A percentile compares a stretch with the other conserved stretches of the same genome.
phyloP scores from a whole-genome alignment of 345 rosid genomes.

The Populus deltoides region DNA sequence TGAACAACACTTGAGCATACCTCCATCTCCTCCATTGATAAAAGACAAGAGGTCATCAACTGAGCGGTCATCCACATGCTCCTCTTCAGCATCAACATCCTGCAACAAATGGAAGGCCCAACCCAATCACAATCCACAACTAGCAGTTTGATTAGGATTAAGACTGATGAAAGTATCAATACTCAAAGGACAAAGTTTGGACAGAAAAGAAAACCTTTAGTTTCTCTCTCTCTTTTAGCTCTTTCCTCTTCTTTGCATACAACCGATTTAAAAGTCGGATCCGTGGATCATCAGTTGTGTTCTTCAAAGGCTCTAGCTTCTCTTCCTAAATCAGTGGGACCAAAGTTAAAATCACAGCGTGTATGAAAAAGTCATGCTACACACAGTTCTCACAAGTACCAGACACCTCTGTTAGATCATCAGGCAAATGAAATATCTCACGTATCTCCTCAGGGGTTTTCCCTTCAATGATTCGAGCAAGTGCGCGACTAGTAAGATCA shows the following conservation, averaged over 20 bases:
- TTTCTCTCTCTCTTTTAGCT: conserved; percentile 74
- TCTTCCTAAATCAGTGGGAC: conserved; percentile 59
- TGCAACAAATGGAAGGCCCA: conserved; percentile 29
- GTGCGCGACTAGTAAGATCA: conserved; percentile 86
- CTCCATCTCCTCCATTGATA: conserved; percentile 70
- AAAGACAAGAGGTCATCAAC: conserved; percentile 86
- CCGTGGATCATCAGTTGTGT: conserved; percentile 80
- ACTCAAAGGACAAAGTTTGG: neutral
- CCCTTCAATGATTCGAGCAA: conserved; percentile 83
- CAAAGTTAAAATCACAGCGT: neutral
- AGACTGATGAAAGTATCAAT: neutral
- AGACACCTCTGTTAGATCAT: conserved; percentile 89
- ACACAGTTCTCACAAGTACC: conserved; percentile 12
- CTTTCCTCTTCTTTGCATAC: conserved; percentile 83
- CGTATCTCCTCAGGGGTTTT: conserved; percentile 89
- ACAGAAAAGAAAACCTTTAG: conserved; percentile 49
- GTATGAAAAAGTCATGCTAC: conserved; percentile 4
- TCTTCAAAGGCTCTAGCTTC: conserved; percentile 86
- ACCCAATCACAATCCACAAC: neutral
- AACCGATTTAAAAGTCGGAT: conserved; percentile 78
- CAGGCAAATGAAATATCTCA: conserved; percentile 92
- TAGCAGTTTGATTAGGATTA: neutral
- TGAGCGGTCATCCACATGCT: conserved; percentile 71
- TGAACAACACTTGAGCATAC: conserved; percentile 26
- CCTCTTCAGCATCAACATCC: conserved; percentile 69